Base-by-base conservation (phyloP, 257 asterid genomes). In the Eucommia ulmoides region DNA sequence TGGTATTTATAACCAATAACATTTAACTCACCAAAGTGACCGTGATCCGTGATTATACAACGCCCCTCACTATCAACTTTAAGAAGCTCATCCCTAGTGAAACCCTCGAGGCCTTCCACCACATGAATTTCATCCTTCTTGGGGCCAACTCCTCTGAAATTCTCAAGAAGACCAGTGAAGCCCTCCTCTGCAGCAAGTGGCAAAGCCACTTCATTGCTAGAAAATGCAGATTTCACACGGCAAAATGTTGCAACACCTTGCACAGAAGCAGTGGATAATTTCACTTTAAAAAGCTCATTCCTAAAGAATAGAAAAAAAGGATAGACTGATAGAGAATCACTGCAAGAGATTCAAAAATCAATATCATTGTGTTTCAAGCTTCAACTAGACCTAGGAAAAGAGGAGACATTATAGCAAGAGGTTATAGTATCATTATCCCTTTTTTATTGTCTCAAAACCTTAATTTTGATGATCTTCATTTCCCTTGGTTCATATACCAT, bases 231-330 rank as follows among this genome's bases (percentile, higher is more conserved):
- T 60, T 71, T 83, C 53, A 86, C 94, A 22, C 86, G 91, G 57
- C 96, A 91, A 74, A 91, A 83, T 48, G 98, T 91, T 3, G 94
- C 98, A 58, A 91, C 96, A 53, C 98, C 98, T 89, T n/a, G n/a
- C n/a, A n/a, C n/a, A n/a, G n/a, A n/a, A n/a, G n/a, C n/a, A n/a
- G n/a, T n/a, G n/a, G n/a, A n/a, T n/a, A n/a, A n/a, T n/a, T n/a
- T n/a, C n/a, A n/a, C n/a, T n/a, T n/a, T n/a, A n/a, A n/a, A n/a
- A n/a, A n/a, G n/a, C n/a, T n/a, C n/a, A n/a, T n/a, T n/a, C n/a
- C n/a, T n/a, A n/a, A n/a, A n/a, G n/a, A n/a, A n/a, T n/a, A n/a
- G n/a, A n/a, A n/a, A n/a, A n/a, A n/a, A n/a, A n/a, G n/a, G n/a
- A n/a, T n/a, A n/a, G n/a, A n/a, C n/a, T n/a, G n/a, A n/a, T n/a